Base-by-base conservation (phyloP, 75 land plant species). In the Pinus taeda region DNA sequence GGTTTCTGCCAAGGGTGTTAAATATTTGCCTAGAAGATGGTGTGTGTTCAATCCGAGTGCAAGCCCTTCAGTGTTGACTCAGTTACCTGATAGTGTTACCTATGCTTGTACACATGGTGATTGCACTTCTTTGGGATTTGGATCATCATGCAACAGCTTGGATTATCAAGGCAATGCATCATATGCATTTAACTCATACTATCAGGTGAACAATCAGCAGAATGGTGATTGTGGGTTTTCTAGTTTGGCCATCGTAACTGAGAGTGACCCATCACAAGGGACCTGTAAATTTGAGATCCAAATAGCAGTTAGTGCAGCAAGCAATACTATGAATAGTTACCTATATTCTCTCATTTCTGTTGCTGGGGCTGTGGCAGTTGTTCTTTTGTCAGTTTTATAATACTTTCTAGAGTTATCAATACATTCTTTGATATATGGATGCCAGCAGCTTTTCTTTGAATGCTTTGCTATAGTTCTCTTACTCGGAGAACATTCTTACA, bases 61-160 rank as follows among this genome's bases (percentile, higher is more conserved):
- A 7, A 85, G 78, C 33, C 78, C 85, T 7, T 70, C 77, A 63
- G 21, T 81, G 13, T 24, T 39, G 59, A 74, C 26, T 63, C 53
- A 49, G 12, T 56, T 90, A 30, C 71, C 70, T 7, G 74, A 67
- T 26, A 91, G 82, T 58, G 76, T 91, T 13, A 76, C 75, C 55
- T 91, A 91, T 74, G 93, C 93, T 21, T 91, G 93, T 61, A 36
- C 22, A 15, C 69, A 61, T 59, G 86, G 86, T 17, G 93, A 91
- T 76, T 91, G 93, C 53, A 91, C 93, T 12, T 73, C 87, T 15
- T 77, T 89, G 30, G 86, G 80, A 26, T 75, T 80, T 78, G 89
- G 89, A 13, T 69, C 86, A 17, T 85, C 93, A 15, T 91, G 93
- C 73, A 73, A 59, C 7, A 57, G 64, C 74, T 30, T 92, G 74